Evolutionary conservation across 202 grass and related monocot genomes (phyloP).

Genomic region (Saccharum hybrid): DNA sequence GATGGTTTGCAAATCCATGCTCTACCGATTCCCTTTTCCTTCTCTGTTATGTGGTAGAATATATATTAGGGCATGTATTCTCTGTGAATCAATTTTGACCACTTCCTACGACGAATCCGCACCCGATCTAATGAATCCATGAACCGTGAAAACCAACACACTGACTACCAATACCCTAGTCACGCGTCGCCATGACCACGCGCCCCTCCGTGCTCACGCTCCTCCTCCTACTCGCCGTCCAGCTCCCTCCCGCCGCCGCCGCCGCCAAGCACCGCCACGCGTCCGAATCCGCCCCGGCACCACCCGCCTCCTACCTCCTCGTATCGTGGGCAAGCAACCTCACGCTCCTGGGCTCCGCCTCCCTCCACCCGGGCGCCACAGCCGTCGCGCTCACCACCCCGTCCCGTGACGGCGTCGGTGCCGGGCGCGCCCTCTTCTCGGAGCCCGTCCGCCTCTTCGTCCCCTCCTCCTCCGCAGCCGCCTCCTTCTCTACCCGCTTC

Average conservation of each 20-base stretch:
- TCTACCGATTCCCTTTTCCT: too few relatives aligned
- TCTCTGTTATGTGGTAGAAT: too few relatives aligned
- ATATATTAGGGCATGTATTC: too few relatives aligned
- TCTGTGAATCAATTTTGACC: too few relatives aligned
- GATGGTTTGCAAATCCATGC: too few relatives aligned
- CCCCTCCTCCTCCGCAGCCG: conserved; percentile 31
- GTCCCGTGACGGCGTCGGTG: conserved; percentile 38
- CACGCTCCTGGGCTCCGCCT: conserved; percentile 72
- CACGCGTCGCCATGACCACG: conserved; percentile 30
- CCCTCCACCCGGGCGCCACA: conserved; percentile 49
- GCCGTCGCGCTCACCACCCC: conserved; percentile 57
- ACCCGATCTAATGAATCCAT: too few relatives aligned
- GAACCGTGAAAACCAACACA: too few relatives aligned
- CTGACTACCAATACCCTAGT: background rate
- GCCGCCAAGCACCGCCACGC: background rate
- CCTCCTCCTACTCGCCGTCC: conserved; percentile 34
- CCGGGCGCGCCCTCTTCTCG: conserved; percentile 68
- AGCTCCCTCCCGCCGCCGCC: conserved; percentile 1
- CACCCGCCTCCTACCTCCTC: conserved; percentile 40
- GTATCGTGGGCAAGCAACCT: conserved; percentile 81
- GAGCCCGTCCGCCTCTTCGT: conserved; percentile 60
- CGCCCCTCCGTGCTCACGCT: conserved; percentile 7
- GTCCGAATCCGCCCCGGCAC: background rate
- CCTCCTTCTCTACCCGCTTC: conserved; percentile 76
- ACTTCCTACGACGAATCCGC: too few relatives aligned